These are phyloP conservation scores for Colletotrichum chrysophilum DNA, from an alignment of 2,329 filamentous ascomycete species.

Conservation along the genomic window DNA sequence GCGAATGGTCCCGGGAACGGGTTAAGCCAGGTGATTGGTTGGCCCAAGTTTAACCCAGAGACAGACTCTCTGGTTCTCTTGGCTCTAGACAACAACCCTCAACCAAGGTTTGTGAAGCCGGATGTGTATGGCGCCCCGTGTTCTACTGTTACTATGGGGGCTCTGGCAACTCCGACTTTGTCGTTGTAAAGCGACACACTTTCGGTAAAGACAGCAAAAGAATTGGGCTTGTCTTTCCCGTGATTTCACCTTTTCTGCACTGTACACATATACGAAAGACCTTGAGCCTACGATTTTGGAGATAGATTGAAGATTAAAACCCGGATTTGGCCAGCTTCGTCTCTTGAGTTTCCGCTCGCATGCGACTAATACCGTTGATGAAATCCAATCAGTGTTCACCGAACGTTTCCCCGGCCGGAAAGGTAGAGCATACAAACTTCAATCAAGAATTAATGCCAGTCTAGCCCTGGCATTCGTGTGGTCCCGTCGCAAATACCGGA, in stretches of 20 bases:
- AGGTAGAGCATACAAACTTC: background rate
- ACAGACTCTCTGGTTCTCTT: slow-evolving; percentile 30
- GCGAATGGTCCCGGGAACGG: slow-evolving; percentile 40
- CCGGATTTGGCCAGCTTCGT: background rate
- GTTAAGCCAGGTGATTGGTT: slow-evolving; percentile 34
- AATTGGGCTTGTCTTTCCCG: background rate
- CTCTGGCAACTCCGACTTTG: slow-evolving; percentile 15
- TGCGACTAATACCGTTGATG: background rate
- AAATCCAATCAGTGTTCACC: background rate
- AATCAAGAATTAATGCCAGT: background rate
- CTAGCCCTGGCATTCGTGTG: background rate
- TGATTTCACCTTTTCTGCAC: background rate
- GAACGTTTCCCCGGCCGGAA: background rate
- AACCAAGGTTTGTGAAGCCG: slow-evolving; percentile 28
- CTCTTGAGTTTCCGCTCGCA: background rate
- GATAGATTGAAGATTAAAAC: background rate
- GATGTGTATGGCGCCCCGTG: slow-evolving; percentile 28
- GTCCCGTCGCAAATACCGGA: background rate
- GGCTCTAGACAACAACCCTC: slow-evolving; percentile 28
- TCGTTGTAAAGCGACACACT: background rate
- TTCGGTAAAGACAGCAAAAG: background rate
- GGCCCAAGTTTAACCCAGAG: slow-evolving; percentile 36
- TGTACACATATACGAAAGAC: background rate
- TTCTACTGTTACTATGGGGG: slow-evolving; percentile 26
- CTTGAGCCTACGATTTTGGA: background rate